Evolutionary conservation across 257 asterid genomes (phyloP).

Genomic region (Gardenia jasminoides): DNA sequence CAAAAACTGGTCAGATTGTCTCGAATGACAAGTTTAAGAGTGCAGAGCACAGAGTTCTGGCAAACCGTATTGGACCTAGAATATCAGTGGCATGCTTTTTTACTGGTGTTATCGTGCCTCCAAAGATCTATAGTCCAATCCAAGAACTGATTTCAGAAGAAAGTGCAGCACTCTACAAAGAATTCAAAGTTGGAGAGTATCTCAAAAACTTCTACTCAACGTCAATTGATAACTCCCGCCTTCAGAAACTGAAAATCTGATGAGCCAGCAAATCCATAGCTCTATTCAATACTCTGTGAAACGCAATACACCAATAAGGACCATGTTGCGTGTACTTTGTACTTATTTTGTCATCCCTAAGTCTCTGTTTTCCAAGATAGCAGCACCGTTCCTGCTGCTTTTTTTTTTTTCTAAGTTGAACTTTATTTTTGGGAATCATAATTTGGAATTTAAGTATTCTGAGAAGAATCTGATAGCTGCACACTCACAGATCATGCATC

Average conservation of each 20-base stretch:
- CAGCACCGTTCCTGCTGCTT: too few species aligned
- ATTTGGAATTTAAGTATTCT: too few species aligned
- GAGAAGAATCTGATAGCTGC: too few species aligned
- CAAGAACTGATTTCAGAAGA: constrained; percentile 49
- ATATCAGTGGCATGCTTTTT: constrained; percentile 66
- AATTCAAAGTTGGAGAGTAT: constrained; percentile 46
- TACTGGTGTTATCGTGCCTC: constrained; percentile 28
- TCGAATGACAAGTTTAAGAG: constrained; percentile 65
- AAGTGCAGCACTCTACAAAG: constrained; percentile 35
- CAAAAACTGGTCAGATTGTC: constrained; percentile 34
- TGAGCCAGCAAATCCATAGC: background rate
- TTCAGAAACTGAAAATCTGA: constrained; percentile 43
- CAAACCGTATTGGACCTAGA: constrained; percentile 59
- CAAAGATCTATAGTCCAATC: constrained; percentile 47
- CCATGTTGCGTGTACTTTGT: background rate
- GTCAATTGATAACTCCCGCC: constrained; percentile 46
- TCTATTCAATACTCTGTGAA: background rate
- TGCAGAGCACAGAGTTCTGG: constrained; percentile 57
- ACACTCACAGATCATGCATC: too few species aligned
- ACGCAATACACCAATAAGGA: background rate
- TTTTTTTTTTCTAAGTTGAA: too few species aligned
- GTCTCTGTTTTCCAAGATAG: too few species aligned
- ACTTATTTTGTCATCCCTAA: too few species aligned
- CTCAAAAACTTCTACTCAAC: constrained; percentile 33
- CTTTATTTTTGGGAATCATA: too few species aligned